phyloP scores from a whole-genome alignment of 306 rosid species.

The Prunus armeniaca region DNA sequence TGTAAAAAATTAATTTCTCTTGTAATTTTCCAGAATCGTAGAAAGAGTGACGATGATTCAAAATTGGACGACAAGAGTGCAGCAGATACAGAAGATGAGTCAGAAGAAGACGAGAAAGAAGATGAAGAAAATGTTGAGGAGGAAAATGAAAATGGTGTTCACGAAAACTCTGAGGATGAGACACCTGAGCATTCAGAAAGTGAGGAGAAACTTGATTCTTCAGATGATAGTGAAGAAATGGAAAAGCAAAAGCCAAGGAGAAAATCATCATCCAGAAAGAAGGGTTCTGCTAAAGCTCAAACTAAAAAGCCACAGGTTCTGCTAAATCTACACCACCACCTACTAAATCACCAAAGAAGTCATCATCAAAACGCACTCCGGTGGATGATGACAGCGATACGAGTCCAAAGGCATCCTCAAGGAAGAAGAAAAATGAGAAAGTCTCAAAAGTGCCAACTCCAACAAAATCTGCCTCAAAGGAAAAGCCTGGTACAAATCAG shows the following conservation, averaged over 20 bases:
- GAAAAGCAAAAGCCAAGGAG: conserved; percentile 34
- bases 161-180: conserved; percentile 78
- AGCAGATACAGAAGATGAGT: conserved; percentile 70
- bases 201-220: conserved; percentile 64
- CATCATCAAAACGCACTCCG: conserved; percentile 41
- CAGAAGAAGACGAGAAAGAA: conserved; percentile 48
- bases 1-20: neutral
- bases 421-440: conserved; percentile 70
- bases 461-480: conserved; percentile 59
- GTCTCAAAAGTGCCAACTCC: conserved; percentile 45
- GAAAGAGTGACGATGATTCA: conserved; percentile 55
- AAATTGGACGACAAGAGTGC: conserved; percentile 45
- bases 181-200: conserved; percentile 59
- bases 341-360: conserved; percentile 49
- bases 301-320: conserved; percentile 39
- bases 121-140: conserved; percentile 56
- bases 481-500: conserved; percentile 57
- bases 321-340: conserved; percentile 50
- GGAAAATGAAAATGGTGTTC: conserved; percentile 64
- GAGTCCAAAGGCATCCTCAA: conserved; percentile 81
- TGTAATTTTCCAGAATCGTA: conserved; percentile 51
- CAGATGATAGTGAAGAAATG: conserved; percentile 55
- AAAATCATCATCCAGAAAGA: conserved; percentile 57
- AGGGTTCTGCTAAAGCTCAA: conserved; percentile 56
- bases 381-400: conserved; percentile 56